These are phyloP conservation scores for Colletotrichum sidae DNA, from an alignment of 2,329 filamentous ascomycete genomes.

Conservation along the genomic window DNA sequence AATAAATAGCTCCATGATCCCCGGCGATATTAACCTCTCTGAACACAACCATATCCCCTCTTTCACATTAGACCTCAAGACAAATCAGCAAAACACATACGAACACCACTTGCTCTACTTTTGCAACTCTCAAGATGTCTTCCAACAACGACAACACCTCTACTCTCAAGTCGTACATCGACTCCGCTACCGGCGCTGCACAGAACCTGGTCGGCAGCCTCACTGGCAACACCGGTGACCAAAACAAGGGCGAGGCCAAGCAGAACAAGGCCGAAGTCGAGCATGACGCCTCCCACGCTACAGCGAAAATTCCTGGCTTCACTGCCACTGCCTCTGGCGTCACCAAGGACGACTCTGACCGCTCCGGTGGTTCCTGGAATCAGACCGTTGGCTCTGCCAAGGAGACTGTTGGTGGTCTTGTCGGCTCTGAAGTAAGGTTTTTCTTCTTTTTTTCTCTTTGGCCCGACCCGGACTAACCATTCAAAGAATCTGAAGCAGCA, in stretches of 20 bases:
- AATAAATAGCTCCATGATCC: constrained; percentile 28
- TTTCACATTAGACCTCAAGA: background rate
- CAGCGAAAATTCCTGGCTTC: constrained; percentile 79
- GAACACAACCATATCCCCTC: background rate
- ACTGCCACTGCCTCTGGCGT: constrained; percentile 77
- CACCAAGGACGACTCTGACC: constrained; percentile 78
- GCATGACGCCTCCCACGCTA: constrained; percentile 79
- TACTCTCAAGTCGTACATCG: constrained; percentile 82
- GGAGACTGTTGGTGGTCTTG: constrained; percentile 79
- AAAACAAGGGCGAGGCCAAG: constrained; percentile 73
- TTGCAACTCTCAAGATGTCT: constrained; percentile 33
- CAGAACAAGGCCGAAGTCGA: constrained; percentile 74
- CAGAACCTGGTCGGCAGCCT: constrained; percentile 79
- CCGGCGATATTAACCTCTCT: background rate
- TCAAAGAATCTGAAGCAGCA: constrained; percentile 73
- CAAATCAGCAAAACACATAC: background rate
- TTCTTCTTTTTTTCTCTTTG: background rate
- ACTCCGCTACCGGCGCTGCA: constrained; percentile 77
- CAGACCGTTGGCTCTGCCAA: constrained; percentile 91
- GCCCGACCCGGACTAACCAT: background rate
- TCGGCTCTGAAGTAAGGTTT: constrained; percentile 75
- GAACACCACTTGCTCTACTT: background rate
- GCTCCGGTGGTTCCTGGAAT: constrained; percentile 81
- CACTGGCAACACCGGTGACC: constrained; percentile 77
- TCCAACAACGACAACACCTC: constrained; percentile 62